phyloP scores from a whole-genome alignment of 2,329 filamentous ascomycete genomes.

The Colletotrichum sp. region DNA sequence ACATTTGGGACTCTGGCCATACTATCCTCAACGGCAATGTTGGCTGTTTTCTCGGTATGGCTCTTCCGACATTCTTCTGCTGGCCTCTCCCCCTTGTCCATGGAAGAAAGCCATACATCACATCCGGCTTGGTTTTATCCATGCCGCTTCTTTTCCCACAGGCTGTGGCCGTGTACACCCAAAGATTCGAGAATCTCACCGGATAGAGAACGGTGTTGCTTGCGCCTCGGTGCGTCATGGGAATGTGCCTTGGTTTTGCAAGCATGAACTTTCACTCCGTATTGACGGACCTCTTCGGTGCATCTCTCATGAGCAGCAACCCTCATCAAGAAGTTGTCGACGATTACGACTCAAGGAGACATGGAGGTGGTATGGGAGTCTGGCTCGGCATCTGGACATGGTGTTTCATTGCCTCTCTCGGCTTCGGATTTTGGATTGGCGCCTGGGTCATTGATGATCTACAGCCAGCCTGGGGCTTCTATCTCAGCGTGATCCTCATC shows the following conservation, averaged over 20 bases:
- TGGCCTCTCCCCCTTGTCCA: constrained; percentile 80
- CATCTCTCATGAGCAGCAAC: constrained; percentile 73
- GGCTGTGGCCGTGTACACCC: constrained; percentile 66
- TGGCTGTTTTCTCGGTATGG: constrained; percentile 73
- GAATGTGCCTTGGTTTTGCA: constrained; percentile 73
- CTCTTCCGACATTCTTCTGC: constrained; percentile 70
- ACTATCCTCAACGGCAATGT: constrained; percentile 76
- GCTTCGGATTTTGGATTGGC: constrained; percentile 74
- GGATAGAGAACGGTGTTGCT: constrained; percentile 67
- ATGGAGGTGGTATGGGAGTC: constrained; percentile 80
- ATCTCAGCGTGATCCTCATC: constrained; percentile 72
- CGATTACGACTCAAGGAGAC: constrained; percentile 70
- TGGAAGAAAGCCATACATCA: constrained; percentile 78
- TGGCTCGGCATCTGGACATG: constrained; percentile 82
- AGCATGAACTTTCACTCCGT: constrained; percentile 79
- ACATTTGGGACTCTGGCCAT: constrained; percentile 72
- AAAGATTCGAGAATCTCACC: constrained; percentile 59
- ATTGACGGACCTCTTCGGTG: constrained; percentile 77
- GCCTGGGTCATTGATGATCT: constrained; percentile 70
- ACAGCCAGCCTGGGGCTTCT: constrained; percentile 77
- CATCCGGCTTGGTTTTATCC: constrained; percentile 70
- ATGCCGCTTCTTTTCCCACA: constrained; percentile 80
- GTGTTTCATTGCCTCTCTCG: constrained; percentile 76
- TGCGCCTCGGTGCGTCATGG: constrained; percentile 68
- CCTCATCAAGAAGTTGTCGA: constrained; percentile 77